phyloP scores from a whole-genome alignment of 1,284 basidiomycete species.

The Megacollybia platyphylla region DNA sequence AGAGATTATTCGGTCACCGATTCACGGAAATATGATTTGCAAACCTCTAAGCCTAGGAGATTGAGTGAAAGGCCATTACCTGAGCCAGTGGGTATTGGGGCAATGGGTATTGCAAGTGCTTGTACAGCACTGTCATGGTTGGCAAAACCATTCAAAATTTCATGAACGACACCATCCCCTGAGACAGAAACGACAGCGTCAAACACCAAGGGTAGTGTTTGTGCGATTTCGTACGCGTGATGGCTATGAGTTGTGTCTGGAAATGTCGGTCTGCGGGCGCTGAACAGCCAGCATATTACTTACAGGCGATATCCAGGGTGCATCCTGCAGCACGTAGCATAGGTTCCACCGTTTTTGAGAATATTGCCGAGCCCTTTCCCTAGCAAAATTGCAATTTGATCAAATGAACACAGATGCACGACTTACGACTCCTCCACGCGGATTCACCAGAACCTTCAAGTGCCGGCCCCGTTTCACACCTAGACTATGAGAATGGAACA shows the following conservation, averaged over 20 bases:
- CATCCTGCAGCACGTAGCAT: constrained; percentile 73
- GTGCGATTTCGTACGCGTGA: constrained; percentile 68
- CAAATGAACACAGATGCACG: constrained; percentile 10
- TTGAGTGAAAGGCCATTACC: constrained; percentile 77
- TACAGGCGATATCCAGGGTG: constrained; percentile 47
- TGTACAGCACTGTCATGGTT: constrained; percentile 52
- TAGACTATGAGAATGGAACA: constrained; percentile 11
- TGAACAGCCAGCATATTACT: constrained; percentile 6
- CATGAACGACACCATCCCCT: constrained; percentile 85
- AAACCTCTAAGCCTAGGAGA: constrained; percentile 53
- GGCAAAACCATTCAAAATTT: constrained; percentile 88
- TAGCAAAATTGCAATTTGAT: constrained; percentile 15
- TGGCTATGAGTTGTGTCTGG: constrained; percentile 54
- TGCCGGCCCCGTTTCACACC: constrained; percentile 33
- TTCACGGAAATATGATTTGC: not conserved
- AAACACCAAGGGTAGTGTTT: constrained; percentile 48
- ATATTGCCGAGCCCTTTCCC: constrained; percentile 59
- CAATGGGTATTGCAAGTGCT: constrained; percentile 70
- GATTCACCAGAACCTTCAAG: constrained; percentile 79
- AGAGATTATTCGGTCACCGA: constrained; percentile 1
- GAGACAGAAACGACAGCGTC: constrained; percentile 79
- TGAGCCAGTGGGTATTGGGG: constrained; percentile 81
- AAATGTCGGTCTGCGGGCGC: not conserved
- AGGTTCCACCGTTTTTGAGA: constrained; percentile 61
- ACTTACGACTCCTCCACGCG: constrained; percentile 62